These are phyloP conservation scores for Crepidotus variabilis DNA, from an alignment of 768 basidiomycete species.

Conservation along the genomic window DNA sequence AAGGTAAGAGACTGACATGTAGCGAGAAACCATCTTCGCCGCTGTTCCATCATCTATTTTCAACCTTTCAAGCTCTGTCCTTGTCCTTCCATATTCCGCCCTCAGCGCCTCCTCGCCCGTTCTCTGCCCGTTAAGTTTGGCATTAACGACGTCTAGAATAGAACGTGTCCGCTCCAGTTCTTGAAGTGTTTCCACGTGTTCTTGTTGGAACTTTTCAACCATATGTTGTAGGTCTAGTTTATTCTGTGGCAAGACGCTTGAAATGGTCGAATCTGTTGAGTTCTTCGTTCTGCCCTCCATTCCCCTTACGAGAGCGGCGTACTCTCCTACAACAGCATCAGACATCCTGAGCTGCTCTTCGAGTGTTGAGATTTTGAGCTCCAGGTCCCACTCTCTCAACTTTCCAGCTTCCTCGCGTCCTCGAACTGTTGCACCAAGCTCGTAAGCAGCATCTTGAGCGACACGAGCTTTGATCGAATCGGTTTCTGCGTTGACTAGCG, in stretches of 20 bases:
- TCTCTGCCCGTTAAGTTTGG: conserved; percentile 43
- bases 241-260: conserved; percentile 35
- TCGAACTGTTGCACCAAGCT: conserved; percentile 48
- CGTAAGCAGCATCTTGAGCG: conserved; percentile 49
- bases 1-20: conserved; percentile 55
- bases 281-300: conserved; percentile 44
- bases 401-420: conserved; percentile 52
- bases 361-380: conserved; percentile 38
- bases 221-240: conserved; percentile 46
- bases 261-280: neutral
- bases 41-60: conserved; percentile 69
- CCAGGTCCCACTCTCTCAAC: conserved; percentile 45
- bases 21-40: conserved; percentile 79
- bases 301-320: conserved; percentile 68
- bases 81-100: conserved; percentile 39
- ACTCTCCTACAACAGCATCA: conserved; percentile 66
- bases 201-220: conserved; percentile 40
- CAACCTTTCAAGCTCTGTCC: conserved; percentile 50
- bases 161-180: conserved; percentile 37
- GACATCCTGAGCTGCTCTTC: conserved; percentile 60
- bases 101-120: conserved; percentile 39
- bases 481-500: conserved; percentile 39
- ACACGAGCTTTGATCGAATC: conserved; percentile 40
- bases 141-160: conserved; percentile 39
- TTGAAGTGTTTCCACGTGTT: conserved; percentile 43